Percentiles rank a stretch among this genome's conserved stretches.
These are phyloP conservation scores for Monosporascus sp. DNA, from an alignment of 2,329 filamentous ascomycete genomes.

Conservation along the genomic window DNA sequence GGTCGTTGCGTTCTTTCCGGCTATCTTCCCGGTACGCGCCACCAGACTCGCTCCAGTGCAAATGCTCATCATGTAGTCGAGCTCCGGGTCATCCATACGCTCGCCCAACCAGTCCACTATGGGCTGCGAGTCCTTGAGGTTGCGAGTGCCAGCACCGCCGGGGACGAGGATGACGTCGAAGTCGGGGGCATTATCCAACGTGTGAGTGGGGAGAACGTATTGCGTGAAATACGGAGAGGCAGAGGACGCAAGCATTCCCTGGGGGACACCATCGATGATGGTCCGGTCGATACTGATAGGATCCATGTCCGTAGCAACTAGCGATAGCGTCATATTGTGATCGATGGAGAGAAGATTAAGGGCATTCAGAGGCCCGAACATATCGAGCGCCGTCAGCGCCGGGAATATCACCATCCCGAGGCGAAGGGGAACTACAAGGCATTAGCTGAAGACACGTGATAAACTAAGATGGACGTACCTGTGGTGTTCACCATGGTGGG, in stretches of 20 bases:
- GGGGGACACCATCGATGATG: slow-evolving; percentile 11
- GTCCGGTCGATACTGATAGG: slow-evolving; percentile 17
- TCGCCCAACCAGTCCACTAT: slow-evolving; percentile 11
- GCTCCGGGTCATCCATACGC: slow-evolving; percentile 8
- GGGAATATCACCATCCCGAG: slow-evolving; percentile 24
- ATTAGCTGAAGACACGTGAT: neutral
- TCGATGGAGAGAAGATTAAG: slow-evolving; percentile 21
- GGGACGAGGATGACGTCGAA: slow-evolving; percentile 20
- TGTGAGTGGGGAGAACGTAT: slow-evolving; percentile 18
- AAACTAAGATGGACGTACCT: slow-evolving; percentile 1
- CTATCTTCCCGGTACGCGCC: slow-evolving; percentile 14
- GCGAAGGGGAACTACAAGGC: slow-evolving; percentile 10
- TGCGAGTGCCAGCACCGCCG: slow-evolving; percentile 14
- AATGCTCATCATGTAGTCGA: slow-evolving; percentile 12
- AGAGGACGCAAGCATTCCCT: slow-evolving; percentile 4
- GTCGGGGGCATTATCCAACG: slow-evolving; percentile 11
- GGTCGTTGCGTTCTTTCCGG: slow-evolving; percentile 12
- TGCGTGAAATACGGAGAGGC: slow-evolving; percentile 11
- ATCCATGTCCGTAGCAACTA: slow-evolving; percentile 16
- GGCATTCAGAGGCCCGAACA: slow-evolving; percentile 24
- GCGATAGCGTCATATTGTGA: slow-evolving; percentile 17
- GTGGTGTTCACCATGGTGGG: slow-evolving; percentile 12
- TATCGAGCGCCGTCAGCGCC: slow-evolving; percentile 22
- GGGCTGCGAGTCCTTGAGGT: slow-evolving; percentile 15
- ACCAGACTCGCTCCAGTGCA: slow-evolving; percentile 18